These are phyloP conservation scores for Mucor racemosus DNA, from an alignment of 371 early-diverging fungal genomes.

Conservation along the genomic window DNA sequence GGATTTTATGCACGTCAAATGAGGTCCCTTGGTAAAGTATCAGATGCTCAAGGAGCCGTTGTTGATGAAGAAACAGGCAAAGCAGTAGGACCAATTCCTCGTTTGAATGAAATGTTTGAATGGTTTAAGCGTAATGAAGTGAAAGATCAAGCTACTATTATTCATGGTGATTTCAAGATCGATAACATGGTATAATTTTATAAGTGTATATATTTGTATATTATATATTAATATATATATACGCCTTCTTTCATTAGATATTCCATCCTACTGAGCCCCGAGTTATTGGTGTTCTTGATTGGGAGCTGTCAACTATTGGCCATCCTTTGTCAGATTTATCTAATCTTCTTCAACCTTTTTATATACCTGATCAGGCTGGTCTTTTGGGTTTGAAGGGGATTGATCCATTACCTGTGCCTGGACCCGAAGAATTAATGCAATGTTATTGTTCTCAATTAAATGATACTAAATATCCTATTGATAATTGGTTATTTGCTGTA, in stretches of 20 bases:
- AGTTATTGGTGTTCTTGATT: constrained; percentile 92
- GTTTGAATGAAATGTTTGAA: constrained; percentile 68
- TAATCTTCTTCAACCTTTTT: constrained; percentile 81
- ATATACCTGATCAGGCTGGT: constrained; percentile 31
- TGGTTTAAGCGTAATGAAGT: constrained; percentile 78
- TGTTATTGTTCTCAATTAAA: constrained; percentile 62
- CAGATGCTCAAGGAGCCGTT: constrained; percentile 70
- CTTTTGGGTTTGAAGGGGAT: constrained; percentile 41
- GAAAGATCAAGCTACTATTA: constrained; percentile 76
- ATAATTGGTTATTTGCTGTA: constrained; percentile 55
- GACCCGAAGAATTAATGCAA: constrained; percentile 61
- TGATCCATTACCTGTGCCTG: constrained; percentile 62
- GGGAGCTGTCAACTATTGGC: constrained; percentile 94
- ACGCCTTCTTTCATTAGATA: constrained; percentile 27
- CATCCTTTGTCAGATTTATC: constrained; percentile 95
- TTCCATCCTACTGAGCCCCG: constrained; percentile 80
- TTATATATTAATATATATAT: too few relatives aligned
- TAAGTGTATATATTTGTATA: not conserved
- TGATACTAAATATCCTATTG: constrained; percentile 62
- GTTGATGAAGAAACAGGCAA: constrained; percentile 59
- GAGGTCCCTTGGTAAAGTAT: constrained; percentile 69
- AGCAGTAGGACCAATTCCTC: constrained; percentile 69
- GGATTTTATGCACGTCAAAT: constrained; percentile 89
- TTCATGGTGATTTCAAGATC: constrained; percentile 91
- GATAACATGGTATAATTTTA: constrained; percentile 30